Evolutionary conservation across 768 basidiomycete species (phyloP).

Genomic region (Coprinopsis sp.): DNA sequence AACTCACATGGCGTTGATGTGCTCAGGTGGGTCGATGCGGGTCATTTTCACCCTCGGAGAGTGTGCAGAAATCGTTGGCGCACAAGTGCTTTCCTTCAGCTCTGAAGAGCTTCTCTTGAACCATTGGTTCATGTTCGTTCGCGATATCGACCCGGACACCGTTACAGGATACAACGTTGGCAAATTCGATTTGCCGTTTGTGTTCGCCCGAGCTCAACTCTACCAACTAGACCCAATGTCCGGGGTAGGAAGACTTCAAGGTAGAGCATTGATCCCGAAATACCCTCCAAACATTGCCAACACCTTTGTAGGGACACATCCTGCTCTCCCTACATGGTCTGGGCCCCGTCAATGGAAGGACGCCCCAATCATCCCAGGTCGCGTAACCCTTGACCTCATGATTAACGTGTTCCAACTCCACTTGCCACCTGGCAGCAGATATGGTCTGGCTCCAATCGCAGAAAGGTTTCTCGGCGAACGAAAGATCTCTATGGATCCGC

Average conservation of each 20-base stretch:
- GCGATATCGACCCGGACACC: slow-evolving; percentile 86
- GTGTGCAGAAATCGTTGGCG: slow-evolving; percentile 87
- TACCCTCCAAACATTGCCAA: slow-evolving; percentile 26
- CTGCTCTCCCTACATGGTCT: too few species aligned
- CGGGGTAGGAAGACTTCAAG: slow-evolving; percentile 64
- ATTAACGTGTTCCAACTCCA: too few species aligned
- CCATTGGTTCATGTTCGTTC: slow-evolving; percentile 80
- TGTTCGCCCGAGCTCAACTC: slow-evolving; percentile 79
- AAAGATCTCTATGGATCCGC: too few species aligned
- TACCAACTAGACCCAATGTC: slow-evolving; percentile 62
- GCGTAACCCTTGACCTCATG: too few species aligned
- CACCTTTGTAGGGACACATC: slow-evolving; percentile 57
- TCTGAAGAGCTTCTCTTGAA: slow-evolving; percentile 68
- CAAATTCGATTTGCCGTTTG: slow-evolving; percentile 91
- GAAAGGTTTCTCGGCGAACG: too few species aligned
- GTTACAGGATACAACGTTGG: slow-evolving; percentile 93
- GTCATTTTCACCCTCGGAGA: slow-evolving; percentile 90
- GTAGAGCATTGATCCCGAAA: slow-evolving; percentile 32
- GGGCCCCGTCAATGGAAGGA: too few species aligned
- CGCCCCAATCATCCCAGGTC: too few species aligned
- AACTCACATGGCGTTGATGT: slow-evolving; percentile 38
- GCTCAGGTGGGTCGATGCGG: slow-evolving; percentile 82
- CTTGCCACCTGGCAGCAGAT: too few species aligned
- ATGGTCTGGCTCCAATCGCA: too few species aligned
- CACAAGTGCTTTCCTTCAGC: slow-evolving; percentile 78